Evolutionary conservation across 192 early-diverging fungal species (phyloP), one percentile per base, ranked within the genome.

Genomic region (Coemansia sp.): DNA sequence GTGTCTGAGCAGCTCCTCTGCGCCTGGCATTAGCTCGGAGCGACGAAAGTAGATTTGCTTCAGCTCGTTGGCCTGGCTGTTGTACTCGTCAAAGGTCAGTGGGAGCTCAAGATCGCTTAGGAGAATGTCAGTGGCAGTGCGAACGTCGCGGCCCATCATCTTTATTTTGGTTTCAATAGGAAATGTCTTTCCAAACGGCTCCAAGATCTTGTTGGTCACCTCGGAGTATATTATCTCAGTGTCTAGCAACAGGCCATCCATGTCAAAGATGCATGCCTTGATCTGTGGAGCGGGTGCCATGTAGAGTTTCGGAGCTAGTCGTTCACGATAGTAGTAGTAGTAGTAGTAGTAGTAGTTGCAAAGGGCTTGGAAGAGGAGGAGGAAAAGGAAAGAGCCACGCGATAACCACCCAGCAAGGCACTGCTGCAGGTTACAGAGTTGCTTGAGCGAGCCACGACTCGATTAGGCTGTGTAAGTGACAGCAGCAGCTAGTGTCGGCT

Each of bases 141-240:
- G 48, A 10, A 71, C 71, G 59, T 83, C 76, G 37, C 88, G 84
- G 8, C 92, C 92, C 89, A 93, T 91, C 69, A 92, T 70, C 71
- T 87, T 87, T 45, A 84, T 68, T 70, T 91, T 93, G 67, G 89
- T 83, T 45, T 89, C 88, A 36, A 86, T 86, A 10, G 82, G 79
- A 60, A 89, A 90, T 8, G 46, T 73, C 63, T 86, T 85, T 34
- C 92, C 90, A 65, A 87, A 91, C 56, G 90, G 90, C 43, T 76
- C 86, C 28, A 96, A 79, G 60, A 98, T 90, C 81, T 77, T 86
- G 85, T 89, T 85, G 8, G 93, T 92, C 18, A 95, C 94, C 69
- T 91, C 82, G 6, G 93, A 89, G 76, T 97, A 97, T 59, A 97
- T 87, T 18, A 84, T 81, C 81, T 97, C 95, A 9, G 95, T 95